phyloP scores from a whole-genome alignment of 177 flowering plant species.

The Vitis hybrid region DNA sequence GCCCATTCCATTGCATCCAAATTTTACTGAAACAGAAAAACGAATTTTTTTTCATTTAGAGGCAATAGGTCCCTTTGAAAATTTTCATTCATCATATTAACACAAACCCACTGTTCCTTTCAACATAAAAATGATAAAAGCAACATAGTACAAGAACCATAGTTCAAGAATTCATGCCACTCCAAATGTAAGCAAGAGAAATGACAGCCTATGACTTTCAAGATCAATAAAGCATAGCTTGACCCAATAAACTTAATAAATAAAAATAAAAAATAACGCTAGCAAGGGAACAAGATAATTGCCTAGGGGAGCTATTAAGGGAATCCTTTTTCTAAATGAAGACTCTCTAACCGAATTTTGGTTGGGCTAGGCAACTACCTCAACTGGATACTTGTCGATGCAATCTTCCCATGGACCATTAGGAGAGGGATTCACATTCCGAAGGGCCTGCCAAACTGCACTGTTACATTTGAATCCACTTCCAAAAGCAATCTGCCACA shows the following conservation, averaged over 20 bases:
- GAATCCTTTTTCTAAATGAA: background rate
- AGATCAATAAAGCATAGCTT: background rate
- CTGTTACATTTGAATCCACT: constrained; percentile 87
- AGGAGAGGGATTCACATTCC: constrained; percentile 46
- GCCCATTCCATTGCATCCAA: no score
- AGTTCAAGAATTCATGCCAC: background rate
- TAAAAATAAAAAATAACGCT: background rate
- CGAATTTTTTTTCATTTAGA: no score
- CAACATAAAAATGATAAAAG: background rate
- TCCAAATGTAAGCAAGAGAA: background rate
- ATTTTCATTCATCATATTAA: background rate
- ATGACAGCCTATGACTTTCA: background rate
- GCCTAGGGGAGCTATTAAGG: constrained; percentile 1
- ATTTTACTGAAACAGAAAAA: no score
- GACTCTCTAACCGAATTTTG: constrained; percentile 7
- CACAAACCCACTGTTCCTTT: background rate
- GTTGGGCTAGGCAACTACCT: constrained; percentile 19
- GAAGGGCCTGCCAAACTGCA: constrained; percentile 71
- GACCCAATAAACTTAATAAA: background rate
- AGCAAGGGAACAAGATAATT: background rate
- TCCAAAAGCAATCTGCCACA: constrained; percentile 86
- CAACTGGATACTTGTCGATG: constrained; percentile 57
- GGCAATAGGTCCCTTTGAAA: background rate
- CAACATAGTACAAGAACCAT: constrained; percentile 3
- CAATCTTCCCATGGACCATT: constrained; percentile 66